Percentiles rank a stretch among this genome's conserved stretches.
These are phyloP conservation scores for Tricholomella constricta DNA, from an alignment of 768 basidiomycete species.

Conservation along the genomic window DNA sequence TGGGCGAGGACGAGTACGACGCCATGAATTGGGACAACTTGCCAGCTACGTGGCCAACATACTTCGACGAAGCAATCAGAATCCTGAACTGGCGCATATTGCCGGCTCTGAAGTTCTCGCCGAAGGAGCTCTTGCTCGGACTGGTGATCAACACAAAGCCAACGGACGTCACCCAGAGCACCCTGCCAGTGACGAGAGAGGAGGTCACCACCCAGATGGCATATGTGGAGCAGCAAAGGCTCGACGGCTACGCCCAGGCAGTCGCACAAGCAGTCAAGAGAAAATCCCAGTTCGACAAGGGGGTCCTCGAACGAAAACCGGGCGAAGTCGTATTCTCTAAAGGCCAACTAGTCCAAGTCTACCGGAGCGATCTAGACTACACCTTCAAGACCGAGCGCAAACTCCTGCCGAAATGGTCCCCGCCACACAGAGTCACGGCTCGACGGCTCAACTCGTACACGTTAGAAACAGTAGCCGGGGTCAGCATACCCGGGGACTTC, in stretches of 20 bases:
- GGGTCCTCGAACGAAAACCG: no score
- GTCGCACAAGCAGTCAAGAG: constrained; percentile 24
- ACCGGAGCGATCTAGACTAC: constrained; percentile 18
- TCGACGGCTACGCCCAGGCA: background rate
- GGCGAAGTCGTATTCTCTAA: no score
- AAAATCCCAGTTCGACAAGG: constrained; percentile 28
- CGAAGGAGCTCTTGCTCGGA: no score
- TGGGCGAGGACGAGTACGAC: no score
- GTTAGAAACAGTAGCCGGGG: constrained; percentile 21
- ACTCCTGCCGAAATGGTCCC: constrained; percentile 32
- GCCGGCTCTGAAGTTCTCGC: no score
- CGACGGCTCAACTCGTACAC: constrained; percentile 25
- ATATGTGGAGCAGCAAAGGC: no score
- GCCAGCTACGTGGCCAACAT: constrained; percentile 31
- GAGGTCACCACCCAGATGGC: constrained; percentile 26
- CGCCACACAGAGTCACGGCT: constrained; percentile 17
- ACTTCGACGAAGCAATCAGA: constrained; percentile 29
- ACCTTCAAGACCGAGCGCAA: constrained; percentile 30
- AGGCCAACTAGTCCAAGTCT: no score
- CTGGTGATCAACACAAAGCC: no score
- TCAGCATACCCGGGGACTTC: constrained; percentile 16
- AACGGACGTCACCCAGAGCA: constrained; percentile 9
- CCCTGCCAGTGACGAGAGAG: background rate
- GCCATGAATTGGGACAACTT: constrained; percentile 22
- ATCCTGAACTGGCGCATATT: no score